Evolutionary conservation across 176 grass and related monocot genomes (phyloP).

Genomic region (Elaeis guineensis): DNA sequence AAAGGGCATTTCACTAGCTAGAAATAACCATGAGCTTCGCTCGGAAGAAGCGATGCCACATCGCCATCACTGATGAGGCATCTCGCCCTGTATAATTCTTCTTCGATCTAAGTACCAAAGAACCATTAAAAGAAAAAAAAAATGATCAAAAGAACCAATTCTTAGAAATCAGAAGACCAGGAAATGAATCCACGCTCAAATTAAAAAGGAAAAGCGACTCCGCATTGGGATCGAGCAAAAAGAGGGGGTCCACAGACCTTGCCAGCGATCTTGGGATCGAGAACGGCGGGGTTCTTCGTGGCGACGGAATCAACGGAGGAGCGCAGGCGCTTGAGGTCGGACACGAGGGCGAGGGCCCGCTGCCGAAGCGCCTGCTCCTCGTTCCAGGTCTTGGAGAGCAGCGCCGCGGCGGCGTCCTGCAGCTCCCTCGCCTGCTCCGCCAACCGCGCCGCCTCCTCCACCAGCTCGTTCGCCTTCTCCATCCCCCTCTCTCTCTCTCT

Average conservation of each 20-base stretch:
- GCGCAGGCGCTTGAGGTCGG: slow-evolving; percentile 52
- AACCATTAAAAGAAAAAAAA: too few relatives aligned
- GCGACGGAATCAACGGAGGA: not conserved
- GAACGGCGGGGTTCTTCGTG: slow-evolving; percentile 2
- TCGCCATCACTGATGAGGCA: slow-evolving; percentile 72
- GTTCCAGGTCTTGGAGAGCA: slow-evolving; percentile 45
- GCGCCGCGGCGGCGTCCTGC: slow-evolving; percentile 65
- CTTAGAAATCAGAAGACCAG: too few relatives aligned
- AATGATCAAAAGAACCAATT: too few relatives aligned
- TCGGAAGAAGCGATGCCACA: slow-evolving; percentile 49
- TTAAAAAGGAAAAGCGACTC: not conserved
- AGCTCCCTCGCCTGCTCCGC: slow-evolving; percentile 81
- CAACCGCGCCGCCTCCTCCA: slow-evolving; percentile 42
- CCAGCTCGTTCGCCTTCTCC: slow-evolving; percentile 11
- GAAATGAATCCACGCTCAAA: too few relatives aligned
- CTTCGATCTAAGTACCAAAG: slow-evolving; percentile 46
- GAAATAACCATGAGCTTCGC: slow-evolving; percentile 56
- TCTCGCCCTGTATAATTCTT: slow-evolving; percentile 67
- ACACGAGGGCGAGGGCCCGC: slow-evolving; percentile 49
- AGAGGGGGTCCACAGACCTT: slow-evolving; percentile 30
- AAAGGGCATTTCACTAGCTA: slow-evolving; percentile 1
- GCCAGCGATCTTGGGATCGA: slow-evolving; percentile 40
- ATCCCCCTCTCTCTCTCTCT: slow-evolving; percentile 12
- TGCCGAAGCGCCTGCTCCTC: slow-evolving; percentile 79
- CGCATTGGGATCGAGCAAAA: not conserved